These are phyloP conservation scores for Elsinoe australis DNA, from an alignment of 2,329 filamentous ascomycete species.

Conservation along the genomic window DNA sequence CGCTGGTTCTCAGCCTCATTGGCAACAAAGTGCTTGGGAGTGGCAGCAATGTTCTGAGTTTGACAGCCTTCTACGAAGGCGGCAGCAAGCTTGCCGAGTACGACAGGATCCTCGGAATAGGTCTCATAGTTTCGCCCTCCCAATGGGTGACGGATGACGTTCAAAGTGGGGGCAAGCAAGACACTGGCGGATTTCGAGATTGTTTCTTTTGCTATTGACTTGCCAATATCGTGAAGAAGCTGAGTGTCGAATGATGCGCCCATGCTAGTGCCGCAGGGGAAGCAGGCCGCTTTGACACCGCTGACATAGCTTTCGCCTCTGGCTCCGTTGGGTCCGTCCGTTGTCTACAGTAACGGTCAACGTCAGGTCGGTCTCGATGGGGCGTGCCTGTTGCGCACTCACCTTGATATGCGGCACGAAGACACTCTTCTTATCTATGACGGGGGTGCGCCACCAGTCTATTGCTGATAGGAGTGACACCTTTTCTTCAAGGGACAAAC, in stretches of 20 bases:
- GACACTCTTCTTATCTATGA: conserved; percentile 52
- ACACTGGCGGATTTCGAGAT: conserved; percentile 67
- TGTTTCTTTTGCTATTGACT: conserved; percentile 62
- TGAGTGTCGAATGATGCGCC: conserved; percentile 72
- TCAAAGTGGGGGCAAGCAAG: conserved; percentile 68
- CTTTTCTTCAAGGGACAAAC: conserved; percentile 28
- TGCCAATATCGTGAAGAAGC: conserved; percentile 61
- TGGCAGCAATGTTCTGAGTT: conserved; percentile 64
- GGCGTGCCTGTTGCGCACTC: no score
- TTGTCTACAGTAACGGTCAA: no score
- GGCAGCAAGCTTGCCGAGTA: conserved; percentile 66
- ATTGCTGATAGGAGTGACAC: conserved; percentile 28
- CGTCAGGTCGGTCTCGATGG: no score
- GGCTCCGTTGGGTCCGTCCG: conserved; percentile 65
- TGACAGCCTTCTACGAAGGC: conserved; percentile 57
- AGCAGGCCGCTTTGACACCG: conserved; percentile 58
- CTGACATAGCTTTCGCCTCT: conserved; percentile 62
- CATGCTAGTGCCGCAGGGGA: conserved; percentile 71
- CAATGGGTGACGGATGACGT: conserved; percentile 72
- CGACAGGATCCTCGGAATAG: conserved; percentile 72
- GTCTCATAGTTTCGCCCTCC: conserved; percentile 84
- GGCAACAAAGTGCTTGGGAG: conserved; percentile 70
- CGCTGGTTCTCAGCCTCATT: conserved; percentile 67
- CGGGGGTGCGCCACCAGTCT: conserved; percentile 63
- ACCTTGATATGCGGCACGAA: conserved; percentile 5